Conservation (phyloP, 495 filamentous ascomycete species). For the Glarea lozoyensis region DNA sequence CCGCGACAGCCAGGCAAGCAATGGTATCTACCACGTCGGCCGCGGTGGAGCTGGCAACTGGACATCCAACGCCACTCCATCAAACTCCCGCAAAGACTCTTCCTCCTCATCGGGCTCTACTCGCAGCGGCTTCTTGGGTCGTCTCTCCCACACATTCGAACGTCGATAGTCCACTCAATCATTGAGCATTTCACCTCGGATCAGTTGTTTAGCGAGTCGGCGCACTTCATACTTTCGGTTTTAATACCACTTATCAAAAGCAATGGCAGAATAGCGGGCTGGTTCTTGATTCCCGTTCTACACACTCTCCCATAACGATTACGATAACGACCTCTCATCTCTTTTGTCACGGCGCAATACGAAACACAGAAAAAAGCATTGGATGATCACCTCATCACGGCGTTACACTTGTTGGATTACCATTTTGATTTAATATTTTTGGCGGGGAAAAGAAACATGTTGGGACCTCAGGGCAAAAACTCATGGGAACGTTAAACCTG, state of each 20-base stretch:
- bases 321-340: not conserved
- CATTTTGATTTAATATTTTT: not conserved
- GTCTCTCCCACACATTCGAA: slow-evolving; percentile 13
- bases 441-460: slow-evolving; percentile 7
- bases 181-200: not conserved
- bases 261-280: not conserved
- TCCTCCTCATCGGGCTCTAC: slow-evolving; percentile 8
- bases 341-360: not conserved
- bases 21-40: slow-evolving; percentile 71
- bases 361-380: slow-evolving; percentile 2
- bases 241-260: not conserved
- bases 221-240: slow-evolving; percentile 1
- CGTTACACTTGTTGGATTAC: slow-evolving; percentile 2
- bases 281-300: slow-evolving; percentile 3
- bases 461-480: slow-evolving; percentile 20
- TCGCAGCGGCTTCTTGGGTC: slow-evolving; percentile 15
- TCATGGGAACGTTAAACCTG: no score
- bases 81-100: slow-evolving; percentile 11
- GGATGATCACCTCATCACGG: slow-evolving; percentile 6
- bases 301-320: not conserved
- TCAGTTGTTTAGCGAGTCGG: slow-evolving; percentile 8
- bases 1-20: slow-evolving; percentile 49
- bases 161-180: slow-evolving; percentile 4
- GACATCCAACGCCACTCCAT: not conserved
- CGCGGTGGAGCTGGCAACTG: slow-evolving; percentile 83